These are phyloP conservation scores for Xylaria arbuscula DNA, from an alignment of 2,329 filamentous ascomycete species.

Conservation along the genomic window DNA sequence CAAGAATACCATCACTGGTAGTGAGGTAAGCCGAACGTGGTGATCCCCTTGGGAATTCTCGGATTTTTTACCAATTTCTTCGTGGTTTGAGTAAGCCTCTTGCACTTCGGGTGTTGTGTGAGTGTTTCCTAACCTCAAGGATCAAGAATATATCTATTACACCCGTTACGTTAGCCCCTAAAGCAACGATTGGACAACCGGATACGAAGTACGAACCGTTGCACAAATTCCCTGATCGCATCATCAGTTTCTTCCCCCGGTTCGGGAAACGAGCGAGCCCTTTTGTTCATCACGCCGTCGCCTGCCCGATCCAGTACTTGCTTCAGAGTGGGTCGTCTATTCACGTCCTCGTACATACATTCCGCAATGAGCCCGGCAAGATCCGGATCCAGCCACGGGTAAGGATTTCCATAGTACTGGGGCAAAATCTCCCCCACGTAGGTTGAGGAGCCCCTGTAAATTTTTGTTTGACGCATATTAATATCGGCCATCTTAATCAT, in stretches of 20 bases:
- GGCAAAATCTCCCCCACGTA: slow-evolving; percentile 3
- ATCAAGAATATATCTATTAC: slow-evolving; percentile 19
- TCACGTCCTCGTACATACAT: slow-evolving; percentile 16
- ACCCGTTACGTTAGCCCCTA: not conserved
- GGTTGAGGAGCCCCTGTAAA: slow-evolving; percentile 7
- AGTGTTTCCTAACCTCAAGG: not conserved
- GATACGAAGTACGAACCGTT: slow-evolving; percentile 6
- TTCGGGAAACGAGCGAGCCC: slow-evolving; percentile 2
- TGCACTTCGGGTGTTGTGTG: no score
- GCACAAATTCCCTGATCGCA: slow-evolving; percentile 18
- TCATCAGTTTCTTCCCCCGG: slow-evolving; percentile 20
- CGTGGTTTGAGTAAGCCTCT: no score
- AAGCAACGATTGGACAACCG: not conserved
- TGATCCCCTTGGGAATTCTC: no score
- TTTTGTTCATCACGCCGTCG: slow-evolving; percentile 25
- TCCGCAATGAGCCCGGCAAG: slow-evolving; percentile 19
- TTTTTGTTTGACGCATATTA: not conserved
- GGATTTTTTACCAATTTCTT: no score
- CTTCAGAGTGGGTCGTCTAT: slow-evolving; percentile 11
- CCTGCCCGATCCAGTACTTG: slow-evolving; percentile 7
- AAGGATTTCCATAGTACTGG: slow-evolving; percentile 7
- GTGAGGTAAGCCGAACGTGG: no score
- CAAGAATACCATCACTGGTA: no score
- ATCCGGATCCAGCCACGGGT: slow-evolving; percentile 19
- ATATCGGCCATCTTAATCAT: slow-evolving; percentile 23